A percentile compares a stretch with the other conserved stretches of the same genome.
Conservation (phyloP, 2,329 filamentous ascomycete species). For the Hymenoscyphus repandus region DNA sequence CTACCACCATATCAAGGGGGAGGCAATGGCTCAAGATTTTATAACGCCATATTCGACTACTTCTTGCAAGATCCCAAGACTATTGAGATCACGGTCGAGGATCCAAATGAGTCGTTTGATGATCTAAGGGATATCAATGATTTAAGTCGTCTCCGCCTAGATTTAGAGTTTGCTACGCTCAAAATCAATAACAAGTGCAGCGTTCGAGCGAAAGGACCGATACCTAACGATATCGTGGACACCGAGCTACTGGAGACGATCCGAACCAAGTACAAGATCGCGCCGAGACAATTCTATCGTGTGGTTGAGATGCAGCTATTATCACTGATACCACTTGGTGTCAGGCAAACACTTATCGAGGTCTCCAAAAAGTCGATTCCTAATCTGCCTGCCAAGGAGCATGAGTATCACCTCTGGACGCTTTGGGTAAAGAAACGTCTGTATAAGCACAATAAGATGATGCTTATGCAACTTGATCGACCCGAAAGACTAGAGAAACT, state of each 20-base stretch:
- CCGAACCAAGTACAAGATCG: slow-evolving; percentile 63
- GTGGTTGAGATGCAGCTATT: slow-evolving; percentile 72
- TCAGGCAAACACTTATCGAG: slow-evolving; percentile 48
- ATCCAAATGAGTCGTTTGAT: slow-evolving; percentile 84
- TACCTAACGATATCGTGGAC: slow-evolving; percentile 55
- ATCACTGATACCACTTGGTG: slow-evolving; percentile 49
- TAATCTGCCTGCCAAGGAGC: slow-evolving; percentile 48
- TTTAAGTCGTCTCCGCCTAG: slow-evolving; percentile 55
- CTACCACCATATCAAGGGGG: slow-evolving; percentile 79
- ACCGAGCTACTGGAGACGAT: slow-evolving; percentile 49
- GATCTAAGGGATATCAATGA: slow-evolving; percentile 73
- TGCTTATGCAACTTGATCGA: slow-evolving; percentile 63
- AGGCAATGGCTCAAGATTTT: slow-evolving; percentile 75
- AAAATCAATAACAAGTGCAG: slow-evolving; percentile 47
- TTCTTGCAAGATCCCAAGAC: slow-evolving; percentile 60
- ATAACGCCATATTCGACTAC: slow-evolving; percentile 69
- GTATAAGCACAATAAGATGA: slow-evolving; percentile 68
- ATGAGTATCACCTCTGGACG: slow-evolving; percentile 66
- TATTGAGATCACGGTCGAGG: slow-evolving; percentile 85
- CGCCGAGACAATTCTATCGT: slow-evolving; percentile 68
- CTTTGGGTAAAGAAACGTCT: slow-evolving; percentile 72
- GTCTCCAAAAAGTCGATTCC: slow-evolving; percentile 34
- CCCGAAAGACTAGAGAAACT: slow-evolving; percentile 67
- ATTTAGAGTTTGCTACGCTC: slow-evolving; percentile 53
- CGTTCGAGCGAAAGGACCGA: slow-evolving; percentile 43